Evolutionary conservation across 495 filamentous ascomycete species (phyloP).

Genomic region (Penicillium macrosclerotiorum): DNA sequence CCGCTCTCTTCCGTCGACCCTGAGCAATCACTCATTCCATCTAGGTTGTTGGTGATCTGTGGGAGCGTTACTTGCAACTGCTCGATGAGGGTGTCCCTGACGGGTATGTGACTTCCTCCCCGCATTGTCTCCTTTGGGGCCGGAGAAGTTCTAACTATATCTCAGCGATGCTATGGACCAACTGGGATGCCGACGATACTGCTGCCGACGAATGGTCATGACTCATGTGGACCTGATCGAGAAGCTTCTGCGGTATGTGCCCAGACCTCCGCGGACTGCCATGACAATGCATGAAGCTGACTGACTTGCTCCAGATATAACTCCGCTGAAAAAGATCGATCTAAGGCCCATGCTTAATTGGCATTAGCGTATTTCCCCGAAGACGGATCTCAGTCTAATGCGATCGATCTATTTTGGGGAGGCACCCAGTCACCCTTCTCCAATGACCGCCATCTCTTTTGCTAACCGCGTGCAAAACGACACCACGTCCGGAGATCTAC

Average conservation of each 20-base stretch:
- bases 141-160: slow-evolving; percentile 10
- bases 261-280: not conserved
- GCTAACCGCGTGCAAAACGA: not conserved
- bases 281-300: not conserved
- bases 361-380: not conserved
- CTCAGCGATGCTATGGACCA: slow-evolving; percentile 87
- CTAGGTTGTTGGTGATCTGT: slow-evolving; percentile 93
- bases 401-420: slow-evolving; percentile 2
- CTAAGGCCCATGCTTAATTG: slow-evolving; percentile 32
- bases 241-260: slow-evolving; percentile 87
- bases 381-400: not conserved
- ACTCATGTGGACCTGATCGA: slow-evolving; percentile 99
- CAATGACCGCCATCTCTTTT: not conserved
- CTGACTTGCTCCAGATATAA: slow-evolving; percentile 24
- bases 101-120: slow-evolving; percentile 63
- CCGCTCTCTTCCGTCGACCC: not conserved
- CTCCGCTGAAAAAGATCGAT: slow-evolving; percentile 34
- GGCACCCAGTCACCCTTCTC: not conserved
- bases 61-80: slow-evolving; percentile 86
- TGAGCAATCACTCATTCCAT: not conserved
- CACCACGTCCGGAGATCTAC: too few species aligned
- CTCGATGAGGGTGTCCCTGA: slow-evolving; percentile 75
- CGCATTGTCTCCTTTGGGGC: not conserved
- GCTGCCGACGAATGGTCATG: slow-evolving; percentile 98
- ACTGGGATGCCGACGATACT: slow-evolving; percentile 91